Base-by-base conservation (phyloP, 164 flowering plant genomes). In the Vitis rotundifolia region DNA sequence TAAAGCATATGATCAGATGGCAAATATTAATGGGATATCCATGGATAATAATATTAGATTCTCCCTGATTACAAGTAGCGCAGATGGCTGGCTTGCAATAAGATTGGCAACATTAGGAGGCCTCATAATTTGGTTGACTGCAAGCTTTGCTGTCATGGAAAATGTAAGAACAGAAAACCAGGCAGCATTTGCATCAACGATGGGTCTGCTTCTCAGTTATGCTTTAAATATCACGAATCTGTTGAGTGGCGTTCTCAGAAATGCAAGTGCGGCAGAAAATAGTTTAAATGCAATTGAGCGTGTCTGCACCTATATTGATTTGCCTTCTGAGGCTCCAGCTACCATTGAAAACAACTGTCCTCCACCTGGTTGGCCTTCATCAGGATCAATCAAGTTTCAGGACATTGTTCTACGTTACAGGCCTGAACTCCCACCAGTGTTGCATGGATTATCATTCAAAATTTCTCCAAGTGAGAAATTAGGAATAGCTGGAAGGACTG, bases 141-240 rank as follows among this genome's bases (percentile, higher is more conserved):
- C 97, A 76, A 89, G 94, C 19, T 92, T 94, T 78, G 97, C 99
- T 15, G 99, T 94, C 73, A 71, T 92, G 89, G 92, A 91, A 77
- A 91, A 86, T 73, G 86, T 81, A 49, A 85, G 83, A 55, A 88
- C 92, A 6, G 86, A 79, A 65, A 84, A 92, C 79, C 93, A 82
- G 76, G 80, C 71, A 44, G 89, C 87, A 9, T 90, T 92, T 83
- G 99, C 99, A 64, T 92, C 99, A 52, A 86, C 93, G 13, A 93
- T 93, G 99, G 99, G 99, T 78, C 85, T 95, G 29, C 98, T 95
- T 79, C 97, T 95, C 59, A 90, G 87, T 76, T 95, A 95, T 76
- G 85, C 99, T 59, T 79, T 95, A 52, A 95, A 90, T 69, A 93
- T 91, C 29, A 93, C 97, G 15, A 81, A 73, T 72, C 71, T 93